Base-by-base conservation (phyloP, 257 asterid species). In the Ilex asprella region DNA sequence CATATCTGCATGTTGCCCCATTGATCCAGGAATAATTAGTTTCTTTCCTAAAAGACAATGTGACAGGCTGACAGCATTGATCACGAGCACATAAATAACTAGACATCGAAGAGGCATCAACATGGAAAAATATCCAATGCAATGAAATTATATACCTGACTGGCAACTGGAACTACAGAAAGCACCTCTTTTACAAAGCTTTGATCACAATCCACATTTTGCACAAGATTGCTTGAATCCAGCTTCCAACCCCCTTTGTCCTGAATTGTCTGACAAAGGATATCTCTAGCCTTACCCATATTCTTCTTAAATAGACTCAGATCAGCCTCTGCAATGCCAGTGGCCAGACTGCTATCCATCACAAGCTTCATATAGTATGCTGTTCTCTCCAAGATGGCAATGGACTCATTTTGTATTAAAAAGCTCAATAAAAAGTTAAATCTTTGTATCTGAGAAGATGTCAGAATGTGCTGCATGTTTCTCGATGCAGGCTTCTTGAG, bases 341-440 rank as follows among this genome's bases (percentile, higher is more conserved):
- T 59, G 21, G 60, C 70, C 72, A 69, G 69, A 69, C 77, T 69
- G 41, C 56, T 68, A 54, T 79, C 82, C 4, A 79, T 55, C 16
- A 76, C 70, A 39, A 76, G 70, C 62, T 64, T 74, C 71, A 86
- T 50, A 29, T 70, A 63, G 79, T 56, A 46, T 57, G 78, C 31
- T 29, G 84, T 80, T 80, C 87, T 75, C 62, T 75, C 67, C 67
- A 93, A 73, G 76, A 89, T 71, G 58, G 77, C 69, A 2, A 72
- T 74, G 14, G 94, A 89, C 46, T 75, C 82, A 8, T 71, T 81
- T 69, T 82, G 75, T 64, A 82, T 73, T 67, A 93, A 67, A 67
- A 81, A 79, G 66, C 71, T 70, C 46, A 83, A 66, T 32, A 93
- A 70, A 67, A 65, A 31, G 74, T 74, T 85, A 67, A 71, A 73